Evolutionary conservation across 192 early-diverging fungal species (phyloP).

Genomic region (Funneliformis mosseae): DNA sequence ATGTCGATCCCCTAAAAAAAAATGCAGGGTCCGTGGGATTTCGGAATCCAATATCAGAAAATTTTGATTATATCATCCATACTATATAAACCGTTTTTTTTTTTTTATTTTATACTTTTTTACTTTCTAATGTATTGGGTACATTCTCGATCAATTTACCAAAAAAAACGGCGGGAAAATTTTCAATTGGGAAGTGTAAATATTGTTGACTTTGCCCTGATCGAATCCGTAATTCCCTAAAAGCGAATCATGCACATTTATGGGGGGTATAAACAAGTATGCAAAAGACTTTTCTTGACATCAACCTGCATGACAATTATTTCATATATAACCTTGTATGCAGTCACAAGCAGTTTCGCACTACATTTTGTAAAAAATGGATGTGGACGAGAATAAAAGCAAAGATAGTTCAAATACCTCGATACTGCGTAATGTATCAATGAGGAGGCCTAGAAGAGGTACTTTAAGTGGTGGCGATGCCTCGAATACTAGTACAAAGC

Average conservation of each 20-base stretch:
- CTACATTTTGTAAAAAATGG: not conserved
- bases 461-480: conserved; percentile 24
- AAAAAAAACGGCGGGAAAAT: no score
- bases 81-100: no score
- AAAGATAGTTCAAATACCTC: not conserved
- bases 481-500: not conserved
- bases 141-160: no score
- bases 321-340: not conserved
- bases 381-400: not conserved
- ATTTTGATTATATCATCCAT: no score
- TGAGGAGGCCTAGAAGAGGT: not conserved
- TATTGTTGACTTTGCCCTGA: not conserved
- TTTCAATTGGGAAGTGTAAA: no score
- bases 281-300: not conserved
- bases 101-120: no score
- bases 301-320: not conserved
- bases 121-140: no score
- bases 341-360: not conserved
- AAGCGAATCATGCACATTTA: not conserved
- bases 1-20: no score
- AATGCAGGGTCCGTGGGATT: no score
- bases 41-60: no score
- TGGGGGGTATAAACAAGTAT: not conserved
- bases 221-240: not conserved
- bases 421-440: conserved; percentile 23